phyloP scores from a whole-genome alignment of 495 filamentous ascomycete species.

The Neurospora sp. region DNA sequence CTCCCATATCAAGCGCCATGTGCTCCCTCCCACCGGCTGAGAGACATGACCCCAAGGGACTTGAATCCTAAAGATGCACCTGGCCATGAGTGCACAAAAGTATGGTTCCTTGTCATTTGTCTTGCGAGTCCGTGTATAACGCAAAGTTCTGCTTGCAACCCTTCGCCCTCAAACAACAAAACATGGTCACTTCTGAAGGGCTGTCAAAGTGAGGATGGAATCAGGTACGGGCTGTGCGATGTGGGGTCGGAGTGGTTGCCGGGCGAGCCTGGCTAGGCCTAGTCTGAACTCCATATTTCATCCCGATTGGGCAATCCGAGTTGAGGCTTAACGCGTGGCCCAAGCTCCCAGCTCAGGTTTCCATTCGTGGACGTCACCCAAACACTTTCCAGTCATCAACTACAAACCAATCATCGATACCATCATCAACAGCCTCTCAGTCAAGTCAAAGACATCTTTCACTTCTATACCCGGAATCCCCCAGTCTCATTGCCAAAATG shows the following conservation, averaged over 20 bases:
- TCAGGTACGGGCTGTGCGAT: neutral
- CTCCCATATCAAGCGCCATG: neutral
- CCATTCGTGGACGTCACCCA: neutral
- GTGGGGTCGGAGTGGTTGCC: neutral
- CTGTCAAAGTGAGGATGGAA: neutral
- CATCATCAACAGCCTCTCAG: neutral
- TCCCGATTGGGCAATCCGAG: neutral
- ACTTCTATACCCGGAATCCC: neutral
- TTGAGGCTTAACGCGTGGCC: neutral
- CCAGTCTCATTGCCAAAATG: neutral
- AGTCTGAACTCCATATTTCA: neutral
- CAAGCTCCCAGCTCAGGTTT: neutral
- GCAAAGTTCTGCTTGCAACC: neutral
- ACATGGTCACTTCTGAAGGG: neutral
- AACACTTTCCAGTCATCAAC: neutral
- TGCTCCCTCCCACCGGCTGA: neutral
- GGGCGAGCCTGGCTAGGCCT: neutral
- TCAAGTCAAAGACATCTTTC: neutral
- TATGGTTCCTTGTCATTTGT: neutral
- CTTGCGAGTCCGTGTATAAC: neutral
- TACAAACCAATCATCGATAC: neutral
- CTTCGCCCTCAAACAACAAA: neutral
- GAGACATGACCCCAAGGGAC: neutral
- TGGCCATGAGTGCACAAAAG: neutral
- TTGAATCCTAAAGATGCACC: neutral